Conservation (phyloP, 495 filamentous ascomycete genomes). For the Jackrogersella multiformis region DNA sequence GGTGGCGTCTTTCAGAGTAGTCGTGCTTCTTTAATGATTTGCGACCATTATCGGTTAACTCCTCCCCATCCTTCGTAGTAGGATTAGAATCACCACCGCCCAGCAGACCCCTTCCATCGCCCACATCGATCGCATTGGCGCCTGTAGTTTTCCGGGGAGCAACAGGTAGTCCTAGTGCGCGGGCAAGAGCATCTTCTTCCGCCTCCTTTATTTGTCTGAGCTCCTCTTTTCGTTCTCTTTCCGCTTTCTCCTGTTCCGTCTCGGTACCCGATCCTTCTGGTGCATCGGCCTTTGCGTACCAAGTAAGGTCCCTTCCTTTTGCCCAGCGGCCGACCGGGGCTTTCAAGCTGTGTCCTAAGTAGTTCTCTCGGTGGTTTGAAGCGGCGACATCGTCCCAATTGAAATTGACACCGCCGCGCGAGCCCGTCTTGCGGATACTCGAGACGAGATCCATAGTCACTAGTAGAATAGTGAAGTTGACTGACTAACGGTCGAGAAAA, state of each 20-base stretch:
- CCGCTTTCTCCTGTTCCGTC: slow-evolving; percentile 68
- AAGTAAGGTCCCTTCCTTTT: slow-evolving; percentile 81
- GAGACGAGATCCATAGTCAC: slow-evolving; percentile 89
- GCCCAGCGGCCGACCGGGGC: slow-evolving; percentile 97
- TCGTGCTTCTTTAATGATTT: slow-evolving; percentile 39
- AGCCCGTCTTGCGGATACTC: slow-evolving; percentile 90
- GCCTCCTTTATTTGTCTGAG: slow-evolving; percentile 85
- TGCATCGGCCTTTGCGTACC: slow-evolving; percentile 82
- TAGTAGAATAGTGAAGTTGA: neutral
- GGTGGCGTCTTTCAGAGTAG: slow-evolving; percentile 48
- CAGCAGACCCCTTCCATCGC: slow-evolving; percentile 22
- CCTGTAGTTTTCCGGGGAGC: slow-evolving; percentile 59
- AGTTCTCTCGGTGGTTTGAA: slow-evolving; percentile 92
- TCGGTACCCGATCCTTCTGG: slow-evolving; percentile 56
- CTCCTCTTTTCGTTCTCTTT: slow-evolving; percentile 78
- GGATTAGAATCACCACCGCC: slow-evolving; percentile 1
- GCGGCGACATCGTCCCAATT: slow-evolving; percentile 94
- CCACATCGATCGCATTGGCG: slow-evolving; percentile 59
- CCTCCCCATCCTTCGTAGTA: slow-evolving; percentile 20
- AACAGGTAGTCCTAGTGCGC: slow-evolving; percentile 80
- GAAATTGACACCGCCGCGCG: slow-evolving; percentile 93
- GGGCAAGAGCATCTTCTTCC: slow-evolving; percentile 88
- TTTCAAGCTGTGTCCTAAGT: slow-evolving; percentile 95
- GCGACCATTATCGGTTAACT: slow-evolving; percentile 31
- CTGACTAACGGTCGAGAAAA: neutral